Percentiles rank a stretch among this genome's conserved stretches.
Evolutionary conservation across 331 rosid species (phyloP).

Genomic region (Pyracantha coccinea): DNA sequence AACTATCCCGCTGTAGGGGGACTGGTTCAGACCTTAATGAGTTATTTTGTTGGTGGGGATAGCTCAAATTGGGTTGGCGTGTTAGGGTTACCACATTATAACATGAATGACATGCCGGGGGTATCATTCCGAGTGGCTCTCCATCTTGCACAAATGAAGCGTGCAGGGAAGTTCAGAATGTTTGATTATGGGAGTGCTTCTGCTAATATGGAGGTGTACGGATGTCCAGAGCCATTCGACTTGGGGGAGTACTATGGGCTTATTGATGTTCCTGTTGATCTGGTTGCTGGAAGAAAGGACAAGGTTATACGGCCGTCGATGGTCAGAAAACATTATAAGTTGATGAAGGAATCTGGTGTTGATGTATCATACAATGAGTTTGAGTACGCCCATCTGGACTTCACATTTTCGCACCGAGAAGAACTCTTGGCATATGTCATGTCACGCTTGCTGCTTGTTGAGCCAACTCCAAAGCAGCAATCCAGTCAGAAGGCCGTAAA

Average conservation of each 20-base stretch:
- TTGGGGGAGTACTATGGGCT: conserved; percentile 51
- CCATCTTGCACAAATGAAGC: conserved; percentile 93
- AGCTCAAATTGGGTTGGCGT: conserved; percentile 98
- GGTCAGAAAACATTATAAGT: conserved; percentile 68
- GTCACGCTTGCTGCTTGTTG: conserved; percentile 67
- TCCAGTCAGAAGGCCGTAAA: conserved; percentile 23
- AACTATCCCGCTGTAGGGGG: conserved; percentile 94
- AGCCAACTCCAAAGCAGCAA: conserved; percentile 32
- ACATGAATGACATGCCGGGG: conserved; percentile 97
- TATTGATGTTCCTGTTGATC: conserved; percentile 72
- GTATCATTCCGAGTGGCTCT: conserved; percentile 63
- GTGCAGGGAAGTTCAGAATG: conserved; percentile 54
- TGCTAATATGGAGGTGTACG: conserved; percentile 48
- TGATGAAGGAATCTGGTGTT: conserved; percentile 57
- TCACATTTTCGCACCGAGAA: conserved; percentile 87
- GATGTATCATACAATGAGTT: conserved; percentile 64
- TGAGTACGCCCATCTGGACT: conserved; percentile 92
- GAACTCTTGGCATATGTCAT: conserved; percentile 80
- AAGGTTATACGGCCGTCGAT: conserved; percentile 79
- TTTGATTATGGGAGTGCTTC: conserved; percentile 59
- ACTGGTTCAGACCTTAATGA: conserved; percentile 83
- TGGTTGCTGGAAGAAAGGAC: conserved; percentile 89
- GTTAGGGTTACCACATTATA: conserved; percentile 79
- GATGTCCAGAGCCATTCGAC: conserved; percentile 66
- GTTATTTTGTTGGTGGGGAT: conserved; percentile 88